A percentile compares a stretch with the other conserved stretches of the same genome.
Evolutionary conservation across 768 basidiomycete genomes (phyloP).

Genomic region (Neoboletus brunneissimus): DNA sequence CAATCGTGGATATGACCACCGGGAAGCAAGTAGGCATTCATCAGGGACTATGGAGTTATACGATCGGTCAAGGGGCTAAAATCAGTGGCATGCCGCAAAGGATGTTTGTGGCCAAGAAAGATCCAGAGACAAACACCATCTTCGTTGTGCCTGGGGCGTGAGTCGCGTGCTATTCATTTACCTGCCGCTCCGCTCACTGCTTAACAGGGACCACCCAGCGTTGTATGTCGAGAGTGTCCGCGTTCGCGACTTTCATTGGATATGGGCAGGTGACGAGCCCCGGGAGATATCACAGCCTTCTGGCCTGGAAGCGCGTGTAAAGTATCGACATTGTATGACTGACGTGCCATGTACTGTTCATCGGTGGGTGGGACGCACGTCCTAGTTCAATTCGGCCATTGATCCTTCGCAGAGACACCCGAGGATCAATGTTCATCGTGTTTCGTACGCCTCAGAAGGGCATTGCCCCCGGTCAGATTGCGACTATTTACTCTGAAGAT

Average conservation of each 20-base stretch:
- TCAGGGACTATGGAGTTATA: conserved; percentile 78
- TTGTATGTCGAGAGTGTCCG: conserved; percentile 43
- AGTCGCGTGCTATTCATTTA: conserved; percentile 18
- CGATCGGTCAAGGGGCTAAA: conserved; percentile 78
- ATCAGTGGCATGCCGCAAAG: conserved; percentile 57
- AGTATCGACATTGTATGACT: conserved; percentile 70
- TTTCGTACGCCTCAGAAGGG: conserved; percentile 63
- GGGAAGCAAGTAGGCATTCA: conserved; percentile 61
- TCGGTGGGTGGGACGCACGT: conserved; percentile 36
- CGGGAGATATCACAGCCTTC: conserved; percentile 35
- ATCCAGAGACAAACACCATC: conserved; percentile 59
- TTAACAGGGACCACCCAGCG: conserved; percentile 55
- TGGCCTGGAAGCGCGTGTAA: conserved; percentile 51
- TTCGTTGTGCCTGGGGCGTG: conserved; percentile 74
- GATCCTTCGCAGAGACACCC: conserved; percentile 19
- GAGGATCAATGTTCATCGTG: conserved; percentile 36
- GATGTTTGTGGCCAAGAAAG: conserved; percentile 76
- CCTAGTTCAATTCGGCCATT: not conserved
- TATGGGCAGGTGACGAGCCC: conserved; percentile 65
- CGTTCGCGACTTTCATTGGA: conserved; percentile 66
- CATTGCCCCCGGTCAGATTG: conserved; percentile 79
- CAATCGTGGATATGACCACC: conserved; percentile 56
- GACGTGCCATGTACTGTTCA: conserved; percentile 51
- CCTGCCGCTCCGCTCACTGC: not conserved
- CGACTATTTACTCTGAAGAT: conserved; percentile 65